Base-by-base conservation (phyloP, 148 eudicot genomes). In the Pouteria glomerata region DNA sequence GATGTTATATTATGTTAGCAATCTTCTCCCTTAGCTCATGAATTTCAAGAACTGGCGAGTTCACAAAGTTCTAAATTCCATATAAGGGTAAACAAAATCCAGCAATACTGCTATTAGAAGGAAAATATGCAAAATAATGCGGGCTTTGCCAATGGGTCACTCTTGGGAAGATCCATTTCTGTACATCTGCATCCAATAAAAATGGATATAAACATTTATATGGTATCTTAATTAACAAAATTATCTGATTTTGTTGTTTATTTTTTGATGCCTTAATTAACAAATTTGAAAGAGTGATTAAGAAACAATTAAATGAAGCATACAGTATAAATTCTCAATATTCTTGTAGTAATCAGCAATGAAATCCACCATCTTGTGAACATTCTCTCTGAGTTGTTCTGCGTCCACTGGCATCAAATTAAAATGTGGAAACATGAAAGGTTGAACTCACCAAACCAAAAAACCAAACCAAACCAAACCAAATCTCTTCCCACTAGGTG, bases 141-240 rank as follows among this genome's bases (percentile, higher is more conserved):
- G 97, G 99, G 81, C 99, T 95, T 74, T 95, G 99, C 99, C 99
- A 95, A 69, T 95, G 99, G 57, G 99, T 95, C 53, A 95, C 92
- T 30, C 99, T 94, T 47, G 92, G 97, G 16, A 95, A 77, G 72
- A 95, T 90, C 69, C 92, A 89, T 48, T 78, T 39, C 76, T 76
- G 87, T 31, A 92, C 88, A 78, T 95, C 99, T 92, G 86, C 74
- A 70, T 44, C 33, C 47, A 80, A 47, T 59, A 11, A 42, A 34
- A 65, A 67, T 33, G 12, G 18, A 68, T 68, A 44, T 57, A 24
- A 15, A 29, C 48, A 50, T 8, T 61, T 69, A 27, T 26, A 44
- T 14, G 12, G 10, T 7, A 3, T 33, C 44, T 58, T 11, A 55
- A 61, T 63, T 10, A 23, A 55, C 70, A n/a, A 16, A 7, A 47